Percentiles rank a stretch among this genome's conserved stretches.
These are phyloP conservation scores for Meyerozyma elateridarum DNA, from an alignment of 1,139 yeast species.

Conservation along the genomic window DNA sequence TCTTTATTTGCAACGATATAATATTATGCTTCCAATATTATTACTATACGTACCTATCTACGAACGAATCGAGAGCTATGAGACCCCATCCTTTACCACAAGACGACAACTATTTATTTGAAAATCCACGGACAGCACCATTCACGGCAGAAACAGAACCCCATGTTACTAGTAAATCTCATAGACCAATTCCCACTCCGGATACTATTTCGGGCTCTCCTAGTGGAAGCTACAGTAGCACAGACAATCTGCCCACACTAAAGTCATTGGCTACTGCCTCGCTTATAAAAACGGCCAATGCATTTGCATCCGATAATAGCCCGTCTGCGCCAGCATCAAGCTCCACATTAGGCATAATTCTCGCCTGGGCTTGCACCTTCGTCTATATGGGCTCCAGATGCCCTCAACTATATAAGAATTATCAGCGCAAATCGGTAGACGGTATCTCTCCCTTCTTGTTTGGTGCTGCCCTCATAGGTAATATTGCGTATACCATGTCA, in stretches of 20 bases:
- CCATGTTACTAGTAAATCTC: neutral
- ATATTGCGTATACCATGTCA: constrained; percentile 74
- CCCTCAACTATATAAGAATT: constrained; percentile 81
- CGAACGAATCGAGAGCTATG: constrained; percentile 6
- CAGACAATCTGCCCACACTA: constrained; percentile 8
- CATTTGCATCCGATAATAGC: too few relatives aligned
- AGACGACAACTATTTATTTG: neutral
- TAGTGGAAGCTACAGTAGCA: constrained; percentile 23
- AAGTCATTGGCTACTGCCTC: neutral
- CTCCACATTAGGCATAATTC: constrained; percentile 46
- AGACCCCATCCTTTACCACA: neutral
- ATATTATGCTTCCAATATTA: constrained; percentile 72
- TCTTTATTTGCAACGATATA: constrained; percentile 69
- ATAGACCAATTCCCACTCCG: constrained; percentile 2
- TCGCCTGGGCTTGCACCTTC: constrained; percentile 80
- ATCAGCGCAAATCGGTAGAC: constrained; percentile 69
- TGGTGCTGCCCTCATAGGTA: constrained; percentile 74
- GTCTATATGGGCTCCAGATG: constrained; percentile 75
- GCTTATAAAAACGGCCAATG: neutral
- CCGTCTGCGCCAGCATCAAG: too few relatives aligned
- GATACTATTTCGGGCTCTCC: constrained; percentile 11
- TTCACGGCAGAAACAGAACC: neutral
- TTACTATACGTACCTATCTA: constrained; percentile 53
- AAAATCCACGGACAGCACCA: neutral
- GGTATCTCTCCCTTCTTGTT: constrained; percentile 81